phyloP scores from a whole-genome alignment of 2,329 filamentous ascomycete species.

The Calonectria naviculata region DNA sequence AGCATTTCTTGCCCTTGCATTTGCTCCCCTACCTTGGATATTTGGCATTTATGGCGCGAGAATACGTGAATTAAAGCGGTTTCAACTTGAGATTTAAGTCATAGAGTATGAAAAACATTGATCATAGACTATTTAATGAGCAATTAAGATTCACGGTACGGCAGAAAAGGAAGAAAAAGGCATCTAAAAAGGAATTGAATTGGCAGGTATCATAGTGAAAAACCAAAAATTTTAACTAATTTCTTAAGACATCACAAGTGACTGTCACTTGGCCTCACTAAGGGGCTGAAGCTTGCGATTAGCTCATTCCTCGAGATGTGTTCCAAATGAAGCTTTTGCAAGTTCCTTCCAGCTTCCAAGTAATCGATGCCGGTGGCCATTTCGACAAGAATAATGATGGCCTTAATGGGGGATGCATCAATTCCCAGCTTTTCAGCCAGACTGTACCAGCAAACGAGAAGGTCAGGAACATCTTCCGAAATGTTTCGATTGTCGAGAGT shows the following conservation, averaged over 20 bases:
- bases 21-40: conserved; percentile 35
- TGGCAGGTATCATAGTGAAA: not conserved
- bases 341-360: not conserved
- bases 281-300: not conserved
- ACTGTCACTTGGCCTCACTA: not conserved
- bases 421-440: not conserved
- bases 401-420: not conserved
- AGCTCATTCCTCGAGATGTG: not conserved
- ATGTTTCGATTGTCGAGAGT: not conserved
- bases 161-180: not conserved
- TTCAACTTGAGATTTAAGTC: not conserved
- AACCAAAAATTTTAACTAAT: not conserved
- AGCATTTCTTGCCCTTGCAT: conserved; percentile 54
- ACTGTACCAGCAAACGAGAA: not conserved
- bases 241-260: not conserved
- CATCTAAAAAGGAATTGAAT: not conserved
- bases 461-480: not conserved
- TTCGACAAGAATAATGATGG: not conserved
- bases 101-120: too few species aligned
- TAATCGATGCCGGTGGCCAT: not conserved
- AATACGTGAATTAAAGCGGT: not conserved
- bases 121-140: too few species aligned
- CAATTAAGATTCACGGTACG: not conserved
- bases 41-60: conserved; percentile 20
- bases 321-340: not conserved